Evolutionary conservation across 2,329 filamentous ascomycete genomes (phyloP), one percentile per base, ranked within the genome.

Genomic region (Fusarium floridanum): DNA sequence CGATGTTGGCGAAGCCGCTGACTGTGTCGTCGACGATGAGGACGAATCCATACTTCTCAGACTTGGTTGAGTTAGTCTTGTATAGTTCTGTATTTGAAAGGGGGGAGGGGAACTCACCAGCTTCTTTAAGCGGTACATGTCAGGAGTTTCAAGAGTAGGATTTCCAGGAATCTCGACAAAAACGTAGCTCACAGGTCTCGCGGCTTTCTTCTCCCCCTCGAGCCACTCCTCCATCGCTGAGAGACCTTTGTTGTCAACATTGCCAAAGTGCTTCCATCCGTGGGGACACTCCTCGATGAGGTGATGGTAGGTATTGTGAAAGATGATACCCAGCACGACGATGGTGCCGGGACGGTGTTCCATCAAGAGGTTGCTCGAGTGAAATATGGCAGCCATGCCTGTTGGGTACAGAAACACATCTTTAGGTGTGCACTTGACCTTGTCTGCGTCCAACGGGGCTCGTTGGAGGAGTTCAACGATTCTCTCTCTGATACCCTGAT

Each of bases 401-500:
- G 87, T 87, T 6, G 85, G 84, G 74, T 87, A 90, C 22, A 91
- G 80, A 60, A 84, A 89, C 1, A 91, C 84, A 69, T 91, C 88
- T 4, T 55, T 57, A 1, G 78, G 39, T 5, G 66, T 63, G 59
- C 79, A 74, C 32, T 71, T 76, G n/a, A 79, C 73, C 14, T 78
- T 75, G 12, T 72, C 55, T n/a, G 75, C 67, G 7, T 82, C 76
- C 27, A 81, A 77, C 2, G 85, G 79, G 1, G 84, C 86, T 6
- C 85, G 83, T 64, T 83, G 83, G 16, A 88, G 73, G 14, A 88
- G 78, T 3, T 80, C 78, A 1, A 80, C 75, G 60, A 89, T 84
- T 7, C 86, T 82, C 67, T 82, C 78, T 16, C 83, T 78, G 24
- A 89, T 70, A 34, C 74, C 72, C 2, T 64, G 64, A 57, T 89